phyloP scores from a whole-genome alignment of 306 rosid genomes.

The Oxytropis ochrocephala region DNA sequence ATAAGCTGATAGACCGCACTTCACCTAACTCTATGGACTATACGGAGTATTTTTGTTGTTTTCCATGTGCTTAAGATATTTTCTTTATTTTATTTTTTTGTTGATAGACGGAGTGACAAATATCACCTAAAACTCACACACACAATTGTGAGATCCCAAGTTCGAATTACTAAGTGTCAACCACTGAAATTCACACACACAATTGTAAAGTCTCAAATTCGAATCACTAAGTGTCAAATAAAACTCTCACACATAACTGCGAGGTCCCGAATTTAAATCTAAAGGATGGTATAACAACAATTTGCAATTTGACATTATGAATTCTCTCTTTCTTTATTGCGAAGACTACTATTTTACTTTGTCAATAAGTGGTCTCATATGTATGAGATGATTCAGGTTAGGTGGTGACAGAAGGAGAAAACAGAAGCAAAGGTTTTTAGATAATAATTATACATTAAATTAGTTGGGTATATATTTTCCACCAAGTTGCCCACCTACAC shows the following conservation, averaged over 20 bases:
- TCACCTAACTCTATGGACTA: slow-evolving; percentile 35
- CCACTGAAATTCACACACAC: too few relatives aligned
- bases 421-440: not conserved
- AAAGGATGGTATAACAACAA: too few relatives aligned
- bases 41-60: not conserved
- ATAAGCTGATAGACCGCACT: slow-evolving; percentile 49
- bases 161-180: too few relatives aligned
- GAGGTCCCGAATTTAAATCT: too few relatives aligned
- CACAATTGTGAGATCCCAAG: too few relatives aligned
- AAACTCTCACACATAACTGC: too few relatives aligned
- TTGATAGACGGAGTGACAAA: too few relatives aligned
- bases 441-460: not conserved
- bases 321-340: not conserved
- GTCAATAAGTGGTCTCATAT: not conserved
- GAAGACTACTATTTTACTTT: not conserved
- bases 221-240: too few relatives aligned
- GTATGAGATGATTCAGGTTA: not conserved
- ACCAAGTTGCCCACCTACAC: slow-evolving; percentile 1
- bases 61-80: slow-evolving; percentile 13
- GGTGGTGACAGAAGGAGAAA: slow-evolving; percentile 6
- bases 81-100: not conserved
- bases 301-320: too few relatives aligned
- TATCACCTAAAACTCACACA: too few relatives aligned
- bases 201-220: too few relatives aligned
- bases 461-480: slow-evolving; percentile 3